Percentiles rank a stretch among this genome's conserved stretches.
Conservation (phyloP, 176 grass and related monocot species). For the Panicum miliaceum region DNA sequence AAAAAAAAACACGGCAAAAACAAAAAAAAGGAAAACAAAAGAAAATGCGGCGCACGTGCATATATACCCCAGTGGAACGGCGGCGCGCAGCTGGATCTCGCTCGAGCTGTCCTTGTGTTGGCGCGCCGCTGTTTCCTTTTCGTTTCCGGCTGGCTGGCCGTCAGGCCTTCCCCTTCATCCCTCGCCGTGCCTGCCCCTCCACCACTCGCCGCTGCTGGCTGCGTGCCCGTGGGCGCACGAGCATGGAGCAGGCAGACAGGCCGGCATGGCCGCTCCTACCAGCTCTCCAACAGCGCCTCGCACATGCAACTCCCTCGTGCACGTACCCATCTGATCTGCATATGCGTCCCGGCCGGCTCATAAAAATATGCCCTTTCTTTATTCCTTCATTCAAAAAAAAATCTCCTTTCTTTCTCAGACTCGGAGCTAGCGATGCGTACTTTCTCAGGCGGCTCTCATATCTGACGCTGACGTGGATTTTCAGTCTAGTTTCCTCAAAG, state of each 20-base stretch:
- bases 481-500: background rate
- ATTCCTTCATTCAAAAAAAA: too few relatives aligned
- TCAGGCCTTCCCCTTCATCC: background rate
- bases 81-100: slow-evolving; percentile 34
- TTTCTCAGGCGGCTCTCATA: background rate
- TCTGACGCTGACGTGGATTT: background rate
- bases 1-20: too few relatives aligned
- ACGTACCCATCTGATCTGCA: background rate
- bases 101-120: slow-evolving; percentile 33
- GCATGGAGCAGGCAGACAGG: slow-evolving; percentile 22
- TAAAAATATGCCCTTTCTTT: too few relatives aligned
- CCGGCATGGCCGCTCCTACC: slow-evolving; percentile 18
- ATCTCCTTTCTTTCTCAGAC: background rate
- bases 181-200: too few relatives aligned
- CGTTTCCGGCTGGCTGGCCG: slow-evolving; percentile 3
- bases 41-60: background rate
- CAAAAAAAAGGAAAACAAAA: background rate
- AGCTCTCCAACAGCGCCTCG: background rate
- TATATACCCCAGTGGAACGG: background rate
- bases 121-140: background rate
- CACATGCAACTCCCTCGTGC: background rate
- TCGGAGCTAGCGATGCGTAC: background rate
- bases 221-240: background rate
- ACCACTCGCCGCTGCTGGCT: too few relatives aligned
- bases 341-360: background rate